Percentiles rank a stretch among this genome's conserved stretches.
phyloP scores from a whole-genome alignment of 2,329 filamentous ascomycete species.

The Ophiostoma populinum region DNA sequence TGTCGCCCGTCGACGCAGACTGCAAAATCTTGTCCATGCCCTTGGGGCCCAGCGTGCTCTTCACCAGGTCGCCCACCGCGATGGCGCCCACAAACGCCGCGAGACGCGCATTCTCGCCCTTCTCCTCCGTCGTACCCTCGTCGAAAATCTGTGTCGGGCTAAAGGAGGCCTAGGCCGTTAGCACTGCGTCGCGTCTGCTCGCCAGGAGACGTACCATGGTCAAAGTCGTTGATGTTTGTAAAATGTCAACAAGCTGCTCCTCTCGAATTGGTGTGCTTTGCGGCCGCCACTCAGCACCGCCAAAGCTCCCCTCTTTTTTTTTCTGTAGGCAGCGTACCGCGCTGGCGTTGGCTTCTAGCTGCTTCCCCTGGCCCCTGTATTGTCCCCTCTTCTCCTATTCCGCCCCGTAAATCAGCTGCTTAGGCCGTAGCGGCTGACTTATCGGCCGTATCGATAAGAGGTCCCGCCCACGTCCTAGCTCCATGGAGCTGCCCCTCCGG shows the following conservation, averaged over 20 bases:
- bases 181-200: not conserved
- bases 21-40: conserved; percentile 98
- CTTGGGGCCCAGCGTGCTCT: conserved; percentile 92
- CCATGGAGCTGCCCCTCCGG: not conserved
- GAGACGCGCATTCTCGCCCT: conserved; percentile 96
- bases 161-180: conserved; percentile 38
- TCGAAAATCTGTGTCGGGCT: conserved; percentile 97
- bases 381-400: not conserved
- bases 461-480: not conserved
- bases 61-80: conserved; percentile 90
- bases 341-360: conserved; percentile 2
- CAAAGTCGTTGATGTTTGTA: not conserved
- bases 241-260: not conserved
- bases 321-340: not conserved
- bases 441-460: too few species aligned
- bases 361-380: not conserved
- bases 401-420: not conserved
- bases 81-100: conserved; percentile 98
- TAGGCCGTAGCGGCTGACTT: not conserved
- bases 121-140: conserved; percentile 92
- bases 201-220: not conserved
- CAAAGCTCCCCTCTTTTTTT: conserved; percentile 4
- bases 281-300: conserved; percentile 1
- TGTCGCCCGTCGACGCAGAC: conserved; percentile 91
- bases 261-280: not conserved